Evolutionary conservation across 192 early-diverging fungal species (phyloP), one percentile per base, ranked within the genome.

Genomic region (Entophlyctis helioformis): DNA sequence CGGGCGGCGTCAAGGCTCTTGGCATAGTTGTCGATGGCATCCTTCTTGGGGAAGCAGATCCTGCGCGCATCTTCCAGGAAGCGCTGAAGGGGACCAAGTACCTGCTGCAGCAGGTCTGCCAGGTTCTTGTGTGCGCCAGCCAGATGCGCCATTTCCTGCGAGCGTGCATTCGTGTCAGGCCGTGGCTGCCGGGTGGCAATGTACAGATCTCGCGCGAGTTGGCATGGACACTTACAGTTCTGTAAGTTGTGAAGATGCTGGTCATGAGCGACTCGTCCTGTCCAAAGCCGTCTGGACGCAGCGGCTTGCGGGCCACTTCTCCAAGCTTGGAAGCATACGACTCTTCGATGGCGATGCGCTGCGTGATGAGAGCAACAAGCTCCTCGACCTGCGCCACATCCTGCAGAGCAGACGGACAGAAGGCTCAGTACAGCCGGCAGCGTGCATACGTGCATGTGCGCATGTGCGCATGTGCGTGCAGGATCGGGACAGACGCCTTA

Each of bases 301-400:
- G 36, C 22, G 33, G 46, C 22, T 25, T 20, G 12, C 24, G 20
- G 9, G 46, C 42, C 10, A 63, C 23, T 26, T 64, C 62, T 32
- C 32, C 29, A 2, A 71, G 54, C 33, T 54, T 61, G 24, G 36
- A 48, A 9, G 50, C 56, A 43, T 71, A 71, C 20, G 44, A 32
- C 26, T 71, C 63, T 40, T 71, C 68, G 10, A 57, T 51, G 19
- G 36, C 11, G 16, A 42, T 37, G 19, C 57, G 36, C 41, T 34
- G 25, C 12, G 44, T 29, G 16, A 38, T 18, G 26, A 27, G 26
- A 40, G 18, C 10, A 39, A 46, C 29, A 1, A 13, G 9, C 16
- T 24, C 22, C 52, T 35, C 1, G n/a, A 45, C 11, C 24, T 21
- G 19, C 10, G 13, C 27, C 11, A 18, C 21, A 18, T 21, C 10